Evolutionary conservation across 129 eudicot species (phyloP), one percentile per base, ranked within the genome.

Genomic region (Helianthus tuberosus): DNA sequence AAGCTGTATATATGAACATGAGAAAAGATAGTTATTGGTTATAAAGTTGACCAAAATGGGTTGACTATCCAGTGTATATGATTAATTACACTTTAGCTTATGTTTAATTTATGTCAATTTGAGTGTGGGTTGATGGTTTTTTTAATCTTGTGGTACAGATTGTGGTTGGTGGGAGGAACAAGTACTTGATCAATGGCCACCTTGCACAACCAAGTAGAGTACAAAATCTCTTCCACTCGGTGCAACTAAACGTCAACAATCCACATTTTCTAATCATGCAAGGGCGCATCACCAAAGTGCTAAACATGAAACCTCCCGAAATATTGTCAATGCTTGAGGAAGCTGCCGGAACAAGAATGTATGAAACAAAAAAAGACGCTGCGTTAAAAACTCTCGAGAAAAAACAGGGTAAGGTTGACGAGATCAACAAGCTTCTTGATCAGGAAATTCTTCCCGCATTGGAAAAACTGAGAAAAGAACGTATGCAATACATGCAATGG

Each of bases 341-440:
- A 78, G 99, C 99, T 57, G 97, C 99, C 44, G 99, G 99, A 75
- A 95, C 99, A 52, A 89, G 99, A 84, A 95, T 95, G 99, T 95
- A 95, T 70, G 99, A 95, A 72, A 89, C 96, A 20, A 95, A 95
- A 88, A 95, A 95, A 79, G 97, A 91, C 43, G 89, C 92, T 71
- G 99, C 99, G 55, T 52, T 95, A 16, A 95, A 91, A 71, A 95
- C 99, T 50, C 97, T 95, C 32, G 99, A 95, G 80, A 95, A 95
- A 72, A 95, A 95, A 66, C 99, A 95, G 75, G 86, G 89, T 57
- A 95, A 95, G 79, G 99, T 95, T 47, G 97, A 91, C 72, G 99
- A 95, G 77, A 95, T 95, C 74, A 90, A 95, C 85, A 91, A 91
- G 84, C 99, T 95, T 84, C 96, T 95, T 65, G 97, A 91, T 80